These are phyloP conservation scores for Nicotiana otophora DNA, from an alignment of 257 asterid species.

Conservation along the genomic window DNA sequence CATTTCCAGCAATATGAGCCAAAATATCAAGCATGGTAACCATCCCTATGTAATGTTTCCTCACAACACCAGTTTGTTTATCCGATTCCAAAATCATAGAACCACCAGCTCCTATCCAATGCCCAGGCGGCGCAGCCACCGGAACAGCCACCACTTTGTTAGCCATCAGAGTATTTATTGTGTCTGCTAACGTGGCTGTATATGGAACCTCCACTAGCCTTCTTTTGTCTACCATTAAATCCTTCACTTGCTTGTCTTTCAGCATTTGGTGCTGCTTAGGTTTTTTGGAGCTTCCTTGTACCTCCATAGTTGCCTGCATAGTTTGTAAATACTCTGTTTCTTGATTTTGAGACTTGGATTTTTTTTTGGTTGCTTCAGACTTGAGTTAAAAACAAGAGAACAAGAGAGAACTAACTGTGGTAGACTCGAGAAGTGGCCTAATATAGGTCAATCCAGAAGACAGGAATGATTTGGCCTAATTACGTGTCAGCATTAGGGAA, in stretches of 20 bases:
- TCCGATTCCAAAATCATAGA: slow-evolving; percentile 89
- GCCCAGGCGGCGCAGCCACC: slow-evolving; percentile 98
- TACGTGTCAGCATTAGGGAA: neutral
- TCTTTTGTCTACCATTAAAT: slow-evolving; percentile 36
- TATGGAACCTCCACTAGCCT: slow-evolving; percentile 86
- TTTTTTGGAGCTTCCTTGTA: neutral
- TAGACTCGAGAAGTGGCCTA: neutral
- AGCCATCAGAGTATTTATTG: slow-evolving; percentile 62
- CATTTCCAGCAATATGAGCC: slow-evolving; percentile 63
- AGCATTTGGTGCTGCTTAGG: slow-evolving; percentile 25
- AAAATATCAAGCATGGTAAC: slow-evolving; percentile 78
- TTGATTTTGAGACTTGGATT: neutral
- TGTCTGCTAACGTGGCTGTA: slow-evolving; percentile 77
- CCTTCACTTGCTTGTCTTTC: slow-evolving; percentile 53
- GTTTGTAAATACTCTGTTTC: neutral
- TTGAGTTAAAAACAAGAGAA: neutral
- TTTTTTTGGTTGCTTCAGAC: neutral
- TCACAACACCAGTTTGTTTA: slow-evolving; percentile 78
- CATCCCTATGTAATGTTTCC: slow-evolving; percentile 95
- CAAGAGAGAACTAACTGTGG: neutral
- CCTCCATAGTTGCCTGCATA: slow-evolving; percentile 25
- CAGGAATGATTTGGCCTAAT: neutral
- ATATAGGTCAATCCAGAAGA: neutral
- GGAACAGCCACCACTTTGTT: slow-evolving; percentile 66
- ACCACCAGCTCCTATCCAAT: slow-evolving; percentile 99